A percentile compares a stretch with the other conserved stretches of the same genome.
These are phyloP conservation scores for Simplicillium aogashimaense DNA, from an alignment of 2,329 filamentous ascomycete genomes.

Conservation along the genomic window DNA sequence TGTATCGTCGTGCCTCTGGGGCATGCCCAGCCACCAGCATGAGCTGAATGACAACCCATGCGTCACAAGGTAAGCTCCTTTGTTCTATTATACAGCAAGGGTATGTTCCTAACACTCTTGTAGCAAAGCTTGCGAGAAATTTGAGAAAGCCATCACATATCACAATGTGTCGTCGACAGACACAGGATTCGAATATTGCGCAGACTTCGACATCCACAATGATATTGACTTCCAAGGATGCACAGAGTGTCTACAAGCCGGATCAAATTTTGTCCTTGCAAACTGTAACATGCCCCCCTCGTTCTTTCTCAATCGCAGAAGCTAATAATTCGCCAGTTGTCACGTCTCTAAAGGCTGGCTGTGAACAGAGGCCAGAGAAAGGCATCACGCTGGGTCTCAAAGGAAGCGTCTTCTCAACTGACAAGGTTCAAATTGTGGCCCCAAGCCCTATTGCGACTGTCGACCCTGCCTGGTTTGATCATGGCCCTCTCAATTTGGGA, in stretches of 20 bases:
- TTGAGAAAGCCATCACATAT: conserved; percentile 35
- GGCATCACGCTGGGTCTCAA: conserved; percentile 38
- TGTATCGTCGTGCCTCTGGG: conserved; percentile 45
- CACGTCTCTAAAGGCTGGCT: conserved; percentile 44
- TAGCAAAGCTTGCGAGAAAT: conserved; percentile 42
- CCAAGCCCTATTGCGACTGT: conserved; percentile 31
- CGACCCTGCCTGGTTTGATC: conserved; percentile 27
- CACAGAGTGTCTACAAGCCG: conserved; percentile 32
- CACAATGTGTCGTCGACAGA: conserved; percentile 35
- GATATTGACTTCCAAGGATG: conserved; percentile 29
- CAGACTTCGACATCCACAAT: conserved; percentile 30
- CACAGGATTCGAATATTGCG: conserved; percentile 44
- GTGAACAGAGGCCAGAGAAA: conserved; percentile 36
- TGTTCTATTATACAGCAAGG: not conserved
- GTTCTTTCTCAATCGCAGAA: not conserved
- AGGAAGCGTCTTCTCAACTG: conserved; percentile 41
- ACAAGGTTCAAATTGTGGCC: conserved; percentile 36
- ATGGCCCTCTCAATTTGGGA: conserved; percentile 38
- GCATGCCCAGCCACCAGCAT: conserved; percentile 30
- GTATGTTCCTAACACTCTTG: conserved; percentile 13
- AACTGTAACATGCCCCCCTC: conserved; percentile 36
- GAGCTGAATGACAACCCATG: conserved; percentile 32
- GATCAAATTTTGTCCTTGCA: conserved; percentile 29
- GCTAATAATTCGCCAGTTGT: conserved; percentile 27
- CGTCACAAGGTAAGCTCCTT: conserved; percentile 35